Evolutionary conservation across 139 green algal species (phyloP).

Genomic region (Diplosphaera chodatii): DNA sequence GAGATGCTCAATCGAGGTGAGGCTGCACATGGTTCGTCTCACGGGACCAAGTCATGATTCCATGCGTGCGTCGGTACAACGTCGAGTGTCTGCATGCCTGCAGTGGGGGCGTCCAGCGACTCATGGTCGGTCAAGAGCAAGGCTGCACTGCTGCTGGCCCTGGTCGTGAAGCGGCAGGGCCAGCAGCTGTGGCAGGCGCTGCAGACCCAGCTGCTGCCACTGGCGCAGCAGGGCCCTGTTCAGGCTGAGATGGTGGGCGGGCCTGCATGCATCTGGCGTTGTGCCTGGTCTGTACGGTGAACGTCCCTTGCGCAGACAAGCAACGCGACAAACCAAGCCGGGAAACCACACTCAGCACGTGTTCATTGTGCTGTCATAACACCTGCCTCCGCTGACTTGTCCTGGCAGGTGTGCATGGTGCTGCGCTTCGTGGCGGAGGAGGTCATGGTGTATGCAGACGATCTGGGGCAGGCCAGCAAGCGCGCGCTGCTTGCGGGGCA

Average conservation of each 20-base stretch:
- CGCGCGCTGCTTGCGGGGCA: constrained; percentile 53
- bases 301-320: too few species aligned
- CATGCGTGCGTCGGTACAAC: too few species aligned
- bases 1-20: constrained; percentile 30
- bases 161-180: constrained; percentile 61
- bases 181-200: constrained; percentile 37
- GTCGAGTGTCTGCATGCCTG: too few species aligned
- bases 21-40: too few species aligned
- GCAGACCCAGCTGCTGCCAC: constrained; percentile 57
- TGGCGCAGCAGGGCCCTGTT: constrained; percentile 33
- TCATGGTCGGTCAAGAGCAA: constrained; percentile 60
- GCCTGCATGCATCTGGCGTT: too few species aligned
- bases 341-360: too few species aligned
- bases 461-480: constrained; percentile 42
- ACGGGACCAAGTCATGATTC: too few species aligned
- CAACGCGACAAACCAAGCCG: too few species aligned
- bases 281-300: too few species aligned
- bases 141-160: constrained; percentile 60
- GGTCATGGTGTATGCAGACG: constrained; percentile 48
- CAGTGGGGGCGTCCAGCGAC: constrained; percentile 8
- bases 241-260: constrained; percentile 25
- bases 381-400: too few species aligned
- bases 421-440: constrained; percentile 71
- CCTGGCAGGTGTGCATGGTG: constrained; percentile 51
- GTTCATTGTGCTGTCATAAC: too few species aligned